Evolutionary conservation across 352 stramenopile species (phyloP).

Genomic region (Phytophthora ohioensis): DNA sequence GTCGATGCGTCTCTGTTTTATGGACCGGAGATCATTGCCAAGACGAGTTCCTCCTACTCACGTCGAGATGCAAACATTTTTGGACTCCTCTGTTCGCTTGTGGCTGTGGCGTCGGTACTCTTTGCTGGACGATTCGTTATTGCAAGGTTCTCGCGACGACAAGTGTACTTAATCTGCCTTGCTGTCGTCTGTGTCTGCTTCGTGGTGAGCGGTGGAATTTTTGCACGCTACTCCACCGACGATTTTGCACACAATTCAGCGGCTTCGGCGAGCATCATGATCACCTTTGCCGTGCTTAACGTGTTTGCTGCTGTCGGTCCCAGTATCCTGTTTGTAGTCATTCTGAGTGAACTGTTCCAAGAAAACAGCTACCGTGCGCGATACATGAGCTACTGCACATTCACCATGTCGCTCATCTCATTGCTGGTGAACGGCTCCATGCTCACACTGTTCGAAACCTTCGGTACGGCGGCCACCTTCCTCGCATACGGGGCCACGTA

Average conservation of each 20-base stretch:
- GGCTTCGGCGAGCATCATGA: constrained; percentile 66
- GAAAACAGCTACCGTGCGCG: constrained; percentile 81
- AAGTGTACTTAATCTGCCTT: constrained; percentile 79
- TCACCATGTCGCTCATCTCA: constrained; percentile 89
- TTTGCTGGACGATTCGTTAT: constrained; percentile 77
- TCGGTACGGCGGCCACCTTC: constrained; percentile 77
- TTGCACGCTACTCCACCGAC: constrained; percentile 70
- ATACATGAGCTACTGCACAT: constrained; percentile 92
- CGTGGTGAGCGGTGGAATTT: constrained; percentile 69
- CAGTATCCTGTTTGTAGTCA: constrained; percentile 86
- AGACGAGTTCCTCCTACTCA: constrained; percentile 65
- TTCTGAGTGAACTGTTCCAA: constrained; percentile 87
- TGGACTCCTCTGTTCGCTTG: constrained; percentile 69
- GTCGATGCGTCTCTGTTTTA: constrained; percentile 91
- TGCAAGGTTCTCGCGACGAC: constrained; percentile 66
- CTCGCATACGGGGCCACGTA: constrained; percentile 73
- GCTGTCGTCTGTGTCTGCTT: constrained; percentile 78
- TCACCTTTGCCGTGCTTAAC: constrained; percentile 77
- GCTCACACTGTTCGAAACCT: constrained; percentile 76
- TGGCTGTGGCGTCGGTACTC: constrained; percentile 75
- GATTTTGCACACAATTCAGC: constrained; percentile 58
- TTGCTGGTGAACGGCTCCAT: constrained; percentile 85
- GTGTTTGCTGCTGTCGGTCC: constrained; percentile 78
- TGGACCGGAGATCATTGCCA: constrained; percentile 83
- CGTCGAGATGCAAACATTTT: constrained; percentile 80